Percentiles rank a stretch among this genome's conserved stretches.
These are phyloP conservation scores for Agarophyton chilense DNA, from an alignment of 23 red algal genomes.

Conservation along the genomic window DNA sequence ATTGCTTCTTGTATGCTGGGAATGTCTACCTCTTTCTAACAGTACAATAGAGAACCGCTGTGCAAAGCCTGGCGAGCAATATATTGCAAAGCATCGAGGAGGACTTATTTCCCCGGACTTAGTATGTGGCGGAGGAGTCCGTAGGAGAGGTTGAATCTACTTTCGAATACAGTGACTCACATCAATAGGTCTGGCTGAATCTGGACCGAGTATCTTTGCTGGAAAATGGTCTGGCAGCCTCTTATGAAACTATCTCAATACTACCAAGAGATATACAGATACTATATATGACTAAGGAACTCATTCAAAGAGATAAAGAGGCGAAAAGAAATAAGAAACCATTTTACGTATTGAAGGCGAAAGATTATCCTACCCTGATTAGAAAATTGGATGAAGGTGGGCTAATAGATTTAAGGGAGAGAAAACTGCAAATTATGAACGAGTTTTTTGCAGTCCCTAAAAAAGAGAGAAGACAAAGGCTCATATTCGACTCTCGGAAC, in stretches of 20 bases:
- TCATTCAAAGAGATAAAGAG: neutral
- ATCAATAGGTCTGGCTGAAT: neutral
- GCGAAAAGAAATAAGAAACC: neutral
- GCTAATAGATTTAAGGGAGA: too few species aligned
- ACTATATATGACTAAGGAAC: neutral
- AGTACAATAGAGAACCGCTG: neutral
- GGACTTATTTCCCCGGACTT: too few species aligned
- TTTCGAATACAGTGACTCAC: neutral
- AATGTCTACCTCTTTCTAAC: neutral
- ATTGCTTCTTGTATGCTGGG: neutral
- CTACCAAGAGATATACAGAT: neutral
- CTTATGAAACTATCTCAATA: neutral
- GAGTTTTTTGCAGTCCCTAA: slow-evolving; percentile 6
- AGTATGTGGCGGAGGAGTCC: too few species aligned
- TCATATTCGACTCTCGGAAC: slow-evolving; percentile 1
- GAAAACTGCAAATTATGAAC: neutral
- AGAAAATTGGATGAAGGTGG: neutral
- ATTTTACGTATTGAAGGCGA: neutral
- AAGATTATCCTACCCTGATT: neutral
- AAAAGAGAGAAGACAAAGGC: neutral
- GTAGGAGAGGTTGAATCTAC: too few species aligned
- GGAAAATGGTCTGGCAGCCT: neutral
- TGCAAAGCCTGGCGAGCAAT: too few species aligned
- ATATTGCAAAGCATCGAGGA: too few species aligned
- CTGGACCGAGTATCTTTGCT: neutral